Evolutionary conservation across 371 early-diverging fungal species (phyloP), one percentile per base, ranked within the genome.

Genomic region (Mortierella sp.): DNA sequence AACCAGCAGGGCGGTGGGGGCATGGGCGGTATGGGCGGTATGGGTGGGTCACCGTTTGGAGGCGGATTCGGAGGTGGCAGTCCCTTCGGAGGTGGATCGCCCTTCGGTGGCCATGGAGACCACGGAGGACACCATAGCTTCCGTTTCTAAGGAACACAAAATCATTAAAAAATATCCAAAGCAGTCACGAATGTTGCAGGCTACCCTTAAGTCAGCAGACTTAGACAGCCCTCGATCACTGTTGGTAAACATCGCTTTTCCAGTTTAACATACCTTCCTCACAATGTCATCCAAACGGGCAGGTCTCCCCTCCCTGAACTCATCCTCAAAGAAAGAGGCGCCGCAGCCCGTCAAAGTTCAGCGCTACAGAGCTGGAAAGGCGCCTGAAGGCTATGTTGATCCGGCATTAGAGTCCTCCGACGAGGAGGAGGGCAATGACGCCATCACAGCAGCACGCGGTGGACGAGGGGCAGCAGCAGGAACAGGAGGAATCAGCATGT

Each of bases 351-450:
- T 72, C 26, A 87, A 84, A 42, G 86, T 83, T 15, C 85, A 81
- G 55, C 84, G 89, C 5, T 89, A 89, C 51, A 72, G 89, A 47
- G 88, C 87, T 14, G 89, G 89, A 28, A 81, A 86, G 49, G 89
- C 84, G 1, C 89, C 89, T 9, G 84, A 81, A 17, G 83, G 84
- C 24, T 86, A 87, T 49, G 79, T 81, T 24, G 84, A 86, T 67
- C 84, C 87, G 42, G 61, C 78, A 69, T 60, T 65, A 48, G 62
- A 76, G 53, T 78, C 86, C 14, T 85, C 86, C 17, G 87, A 87
- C 34, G 85, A 84, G 19, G 83, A 82, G 27, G 83, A 82, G 34
- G 47, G 17, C 6, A 23, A 54, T 15, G 55, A 47, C 54, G 48
- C 12, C 4, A n/a, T 21, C 17, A 26, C 60, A 39, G 17, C 66